A percentile compares a stretch with the other conserved stretches of the same genome.
These are phyloP conservation scores for Paraphaeosphaeria sporulosa DNA, from an alignment of 2,329 filamentous ascomycete species.

Conservation along the genomic window DNA sequence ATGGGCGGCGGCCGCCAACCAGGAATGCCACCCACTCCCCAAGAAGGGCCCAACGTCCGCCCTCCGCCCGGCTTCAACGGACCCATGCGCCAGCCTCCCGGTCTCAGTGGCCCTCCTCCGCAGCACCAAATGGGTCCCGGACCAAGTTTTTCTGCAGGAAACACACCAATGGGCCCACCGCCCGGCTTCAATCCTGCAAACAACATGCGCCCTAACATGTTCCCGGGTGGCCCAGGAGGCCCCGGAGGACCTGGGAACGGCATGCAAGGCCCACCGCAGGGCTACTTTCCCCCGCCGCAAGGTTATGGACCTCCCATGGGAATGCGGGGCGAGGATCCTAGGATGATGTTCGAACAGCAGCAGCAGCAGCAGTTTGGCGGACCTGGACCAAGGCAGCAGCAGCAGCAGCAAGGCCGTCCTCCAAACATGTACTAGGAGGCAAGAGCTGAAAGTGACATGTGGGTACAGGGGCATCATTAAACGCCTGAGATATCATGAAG, in stretches of 20 bases:
- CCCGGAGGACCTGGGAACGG: slow-evolving; percentile 36
- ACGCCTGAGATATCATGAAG: neutral
- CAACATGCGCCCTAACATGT: slow-evolving; percentile 37
- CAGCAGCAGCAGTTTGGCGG: slow-evolving; percentile 44
- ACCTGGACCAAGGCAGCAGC: slow-evolving; percentile 32
- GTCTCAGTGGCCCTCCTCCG: slow-evolving; percentile 35
- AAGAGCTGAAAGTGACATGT: neutral
- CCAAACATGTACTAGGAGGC: slow-evolving; percentile 41
- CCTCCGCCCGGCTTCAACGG: slow-evolving; percentile 47
- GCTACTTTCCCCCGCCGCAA: slow-evolving; percentile 45
- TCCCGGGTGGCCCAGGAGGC: slow-evolving; percentile 31
- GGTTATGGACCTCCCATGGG: slow-evolving; percentile 38
- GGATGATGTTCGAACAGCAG: slow-evolving; percentile 47
- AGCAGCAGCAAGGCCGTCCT: slow-evolving; percentile 37
- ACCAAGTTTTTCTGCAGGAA: slow-evolving; percentile 46
- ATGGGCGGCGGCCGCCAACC: slow-evolving; percentile 43
- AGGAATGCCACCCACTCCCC: slow-evolving; percentile 46
- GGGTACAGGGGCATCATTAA: neutral
- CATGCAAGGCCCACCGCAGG: slow-evolving; percentile 45
- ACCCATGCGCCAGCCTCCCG: slow-evolving; percentile 48
- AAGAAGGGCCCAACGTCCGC: slow-evolving; percentile 46
- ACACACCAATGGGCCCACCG: slow-evolving; percentile 49
- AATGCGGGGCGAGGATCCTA: slow-evolving; percentile 44
- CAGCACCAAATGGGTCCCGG: slow-evolving; percentile 43
- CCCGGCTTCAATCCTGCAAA: slow-evolving; percentile 43